A percentile compares a stretch with the other conserved stretches of the same genome.
These are phyloP conservation scores for Populus tomentosa DNA, from an alignment of 441 rosid genomes.

Conservation along the genomic window DNA sequence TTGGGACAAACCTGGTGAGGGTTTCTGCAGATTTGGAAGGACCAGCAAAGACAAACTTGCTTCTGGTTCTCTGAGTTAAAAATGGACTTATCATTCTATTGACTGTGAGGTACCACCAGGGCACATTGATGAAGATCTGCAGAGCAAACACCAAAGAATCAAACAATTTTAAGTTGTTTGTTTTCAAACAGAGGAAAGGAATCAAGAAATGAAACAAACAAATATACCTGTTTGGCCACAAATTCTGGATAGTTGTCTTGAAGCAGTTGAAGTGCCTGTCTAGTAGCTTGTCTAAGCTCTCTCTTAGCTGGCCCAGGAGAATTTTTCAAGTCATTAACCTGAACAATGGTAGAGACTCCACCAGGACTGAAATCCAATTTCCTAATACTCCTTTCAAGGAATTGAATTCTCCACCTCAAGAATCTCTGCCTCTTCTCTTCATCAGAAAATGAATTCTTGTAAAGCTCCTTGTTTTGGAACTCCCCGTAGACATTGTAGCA, in stretches of 20 bases:
- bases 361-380: slow-evolving; percentile 7
- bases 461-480: not conserved
- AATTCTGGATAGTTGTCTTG: slow-evolving; percentile 22
- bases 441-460: not conserved
- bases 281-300: slow-evolving; percentile 14
- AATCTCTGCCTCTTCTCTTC: slow-evolving; percentile 5
- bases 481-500: not conserved
- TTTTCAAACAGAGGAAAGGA: not conserved
- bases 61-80: slow-evolving; percentile 84
- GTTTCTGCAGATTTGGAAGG: slow-evolving; percentile 38
- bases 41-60: slow-evolving; percentile 84
- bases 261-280: slow-evolving; percentile 10
- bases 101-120: slow-evolving; percentile 96
- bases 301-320: slow-evolving; percentile 6
- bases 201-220: not conserved
- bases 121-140: slow-evolving; percentile 91
- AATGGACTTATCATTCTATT: slow-evolving; percentile 81
- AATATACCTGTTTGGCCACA: slow-evolving; percentile 16
- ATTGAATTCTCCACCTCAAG: slow-evolving; percentile 17
- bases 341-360: slow-evolving; percentile 9
- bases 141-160: not conserved
- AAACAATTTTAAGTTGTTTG: not conserved
- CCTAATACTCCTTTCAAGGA: slow-evolving; percentile 8
- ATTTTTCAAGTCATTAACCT: slow-evolving; percentile 11
- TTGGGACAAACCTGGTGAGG: not conserved